phyloP scores from a whole-genome alignment of 139 green algal species.

The Gonium pectorale region DNA sequence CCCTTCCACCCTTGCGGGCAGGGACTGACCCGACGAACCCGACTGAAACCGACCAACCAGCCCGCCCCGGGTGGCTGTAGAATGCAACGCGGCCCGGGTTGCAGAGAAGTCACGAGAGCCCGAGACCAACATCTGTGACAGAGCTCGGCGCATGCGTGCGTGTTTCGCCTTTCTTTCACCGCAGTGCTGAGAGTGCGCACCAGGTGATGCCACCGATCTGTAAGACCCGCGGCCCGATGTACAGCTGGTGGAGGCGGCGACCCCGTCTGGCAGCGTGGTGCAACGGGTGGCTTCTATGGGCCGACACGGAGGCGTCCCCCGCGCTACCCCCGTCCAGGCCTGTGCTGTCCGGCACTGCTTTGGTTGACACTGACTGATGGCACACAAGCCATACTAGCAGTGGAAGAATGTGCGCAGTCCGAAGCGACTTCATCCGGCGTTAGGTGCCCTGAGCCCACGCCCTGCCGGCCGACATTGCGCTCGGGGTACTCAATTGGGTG shows the following conservation, averaged over 20 bases:
- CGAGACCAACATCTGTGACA: neutral
- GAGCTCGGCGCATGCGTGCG: neutral
- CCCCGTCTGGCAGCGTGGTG: neutral
- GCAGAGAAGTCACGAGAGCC: neutral
- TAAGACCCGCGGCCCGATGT: neutral
- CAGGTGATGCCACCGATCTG: neutral
- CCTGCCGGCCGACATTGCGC: no score
- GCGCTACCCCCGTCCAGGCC: neutral
- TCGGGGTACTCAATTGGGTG: no score
- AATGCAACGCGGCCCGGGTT: neutral
- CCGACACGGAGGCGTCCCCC: neutral
- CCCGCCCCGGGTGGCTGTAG: no score
- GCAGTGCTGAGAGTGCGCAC: neutral
- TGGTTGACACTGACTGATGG: neutral
- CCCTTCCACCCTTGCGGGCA: no score
- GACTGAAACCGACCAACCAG: no score
- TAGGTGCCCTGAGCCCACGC: no score
- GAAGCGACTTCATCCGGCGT: no score
- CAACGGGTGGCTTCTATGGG: no score
- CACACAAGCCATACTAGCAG: neutral
- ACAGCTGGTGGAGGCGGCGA: conserved; percentile 16
- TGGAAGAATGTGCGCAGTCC: neutral
- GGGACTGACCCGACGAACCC: no score
- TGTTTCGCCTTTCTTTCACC: neutral
- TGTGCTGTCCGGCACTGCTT: neutral